Percentiles rank a stretch among this genome's conserved stretches.
Evolutionary conservation across 495 filamentous ascomycete genomes (phyloP).

Genomic region (Terfezia claveryi): DNA sequence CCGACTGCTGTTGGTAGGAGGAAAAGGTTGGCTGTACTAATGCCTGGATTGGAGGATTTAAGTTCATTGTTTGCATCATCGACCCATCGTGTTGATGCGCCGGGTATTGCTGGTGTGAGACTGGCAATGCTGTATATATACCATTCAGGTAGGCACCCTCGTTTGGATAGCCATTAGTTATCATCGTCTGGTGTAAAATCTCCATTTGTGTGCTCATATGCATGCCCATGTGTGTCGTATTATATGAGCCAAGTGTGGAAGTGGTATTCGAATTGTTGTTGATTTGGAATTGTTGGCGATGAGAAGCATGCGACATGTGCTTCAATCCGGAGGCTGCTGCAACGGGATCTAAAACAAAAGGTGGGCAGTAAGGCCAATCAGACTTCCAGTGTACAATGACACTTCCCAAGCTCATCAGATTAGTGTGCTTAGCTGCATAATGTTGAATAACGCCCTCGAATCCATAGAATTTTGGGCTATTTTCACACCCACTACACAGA

Average conservation of each 20-base stretch:
- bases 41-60: conserved; percentile 1
- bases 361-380: conserved; percentile 54
- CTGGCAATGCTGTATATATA: not conserved
- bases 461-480: conserved; percentile 38
- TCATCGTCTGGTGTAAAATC: not conserved
- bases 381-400: conserved; percentile 53
- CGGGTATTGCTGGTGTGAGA: not conserved
- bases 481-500: conserved; percentile 46
- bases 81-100: conserved; percentile 5
- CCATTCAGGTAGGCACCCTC: not conserved
- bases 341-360: conserved; percentile 37
- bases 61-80: conserved; percentile 12
- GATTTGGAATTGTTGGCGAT: not conserved
- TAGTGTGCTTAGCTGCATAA: conserved; percentile 60
- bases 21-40: conserved; percentile 6
- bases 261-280: not conserved
- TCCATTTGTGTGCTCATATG: not conserved
- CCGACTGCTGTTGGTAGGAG: conserved; percentile 15
- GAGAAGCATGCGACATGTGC: conserved; percentile 6
- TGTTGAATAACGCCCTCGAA: conserved; percentile 64
- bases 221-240: not conserved
- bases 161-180: conserved; percentile 1
- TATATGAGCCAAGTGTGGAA: not conserved
- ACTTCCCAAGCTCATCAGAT: conserved; percentile 39
- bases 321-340: conserved; percentile 20